Evolutionary conservation across 2,329 filamentous ascomycete genomes (phyloP).

Genomic region (Penicillium carneum): DNA sequence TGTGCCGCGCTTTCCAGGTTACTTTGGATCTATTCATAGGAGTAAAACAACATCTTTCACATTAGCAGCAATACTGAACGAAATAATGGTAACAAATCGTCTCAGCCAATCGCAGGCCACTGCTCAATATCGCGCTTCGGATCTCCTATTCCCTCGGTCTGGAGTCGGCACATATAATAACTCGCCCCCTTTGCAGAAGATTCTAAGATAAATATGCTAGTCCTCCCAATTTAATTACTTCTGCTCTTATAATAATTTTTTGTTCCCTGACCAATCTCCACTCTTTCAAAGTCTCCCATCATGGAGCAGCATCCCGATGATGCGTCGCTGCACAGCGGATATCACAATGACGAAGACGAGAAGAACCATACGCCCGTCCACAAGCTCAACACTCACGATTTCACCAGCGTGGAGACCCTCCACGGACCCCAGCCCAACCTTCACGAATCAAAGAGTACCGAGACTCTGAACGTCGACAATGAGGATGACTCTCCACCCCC

Average conservation of each 20-base stretch:
- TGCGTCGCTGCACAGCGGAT: conserved; percentile 15
- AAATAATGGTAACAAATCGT: not conserved
- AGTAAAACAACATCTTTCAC: not conserved
- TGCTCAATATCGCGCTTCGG: not conserved
- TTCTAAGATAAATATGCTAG: conserved; percentile 4
- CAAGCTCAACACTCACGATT: conserved; percentile 20
- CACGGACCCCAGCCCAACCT: conserved; percentile 28
- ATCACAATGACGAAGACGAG: conserved; percentile 2
- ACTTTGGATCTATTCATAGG: conserved; percentile 7
- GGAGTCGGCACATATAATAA: conserved; percentile 13
- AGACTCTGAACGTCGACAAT: conserved; percentile 30
- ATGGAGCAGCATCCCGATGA: conserved; percentile 23
- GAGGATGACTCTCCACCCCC: conserved; percentile 10
- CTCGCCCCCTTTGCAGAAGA: conserved; percentile 8
- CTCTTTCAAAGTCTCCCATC: conserved; percentile 12
- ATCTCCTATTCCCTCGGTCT: conserved; percentile 6
- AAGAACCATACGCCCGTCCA: not conserved
- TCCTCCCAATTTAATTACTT: not conserved
- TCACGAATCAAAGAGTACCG: conserved; percentile 32
- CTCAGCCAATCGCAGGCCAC: not conserved
- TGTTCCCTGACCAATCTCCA: conserved; percentile 7
- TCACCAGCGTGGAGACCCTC: conserved; percentile 25
- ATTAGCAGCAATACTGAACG: conserved; percentile 7
- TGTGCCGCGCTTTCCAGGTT: conserved; percentile 12
- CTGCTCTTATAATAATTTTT: not conserved